Evolutionary conservation across 345 rosid genomes (phyloP).

Genomic region (Leavenworthia alabamica): DNA sequence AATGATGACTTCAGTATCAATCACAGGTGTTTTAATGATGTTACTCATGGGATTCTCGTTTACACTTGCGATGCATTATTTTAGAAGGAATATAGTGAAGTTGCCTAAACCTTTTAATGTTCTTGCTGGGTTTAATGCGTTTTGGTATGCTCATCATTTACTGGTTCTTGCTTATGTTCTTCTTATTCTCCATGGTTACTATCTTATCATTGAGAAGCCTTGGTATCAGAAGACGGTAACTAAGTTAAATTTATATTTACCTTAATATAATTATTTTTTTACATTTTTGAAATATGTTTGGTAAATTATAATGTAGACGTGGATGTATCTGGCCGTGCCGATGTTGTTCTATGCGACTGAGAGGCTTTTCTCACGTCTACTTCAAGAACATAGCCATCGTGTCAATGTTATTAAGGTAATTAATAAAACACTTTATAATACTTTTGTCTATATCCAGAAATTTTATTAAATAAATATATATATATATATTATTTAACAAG

Average conservation of each 20-base stretch:
- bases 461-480: neutral
- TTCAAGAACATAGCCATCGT: slow-evolving; percentile 49
- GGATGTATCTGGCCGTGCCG: slow-evolving; percentile 71
- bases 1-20: slow-evolving; percentile 42
- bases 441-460: neutral
- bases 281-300: neutral
- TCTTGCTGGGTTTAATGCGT: slow-evolving; percentile 84
- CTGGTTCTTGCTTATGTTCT: slow-evolving; percentile 59
- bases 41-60: slow-evolving; percentile 61
- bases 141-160: slow-evolving; percentile 97
- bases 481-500: no score
- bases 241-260: neutral
- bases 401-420: slow-evolving; percentile 74
- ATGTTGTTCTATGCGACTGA: slow-evolving; percentile 54
- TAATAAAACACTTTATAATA: neutral
- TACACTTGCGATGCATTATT: slow-evolving; percentile 58
- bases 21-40: slow-evolving; percentile 57
- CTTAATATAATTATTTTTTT: neutral
- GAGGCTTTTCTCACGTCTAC: slow-evolving; percentile 42
- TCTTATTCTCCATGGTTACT: slow-evolving; percentile 65
- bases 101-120: slow-evolving; percentile 56
- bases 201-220: slow-evolving; percentile 56
- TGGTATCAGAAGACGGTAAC: slow-evolving; percentile 74
- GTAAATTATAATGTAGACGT: slow-evolving; percentile 57
- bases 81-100: slow-evolving; percentile 61